Conservation (phyloP, 2,329 filamentous ascomycete genomes). For the Botryotinia convoluta region DNA sequence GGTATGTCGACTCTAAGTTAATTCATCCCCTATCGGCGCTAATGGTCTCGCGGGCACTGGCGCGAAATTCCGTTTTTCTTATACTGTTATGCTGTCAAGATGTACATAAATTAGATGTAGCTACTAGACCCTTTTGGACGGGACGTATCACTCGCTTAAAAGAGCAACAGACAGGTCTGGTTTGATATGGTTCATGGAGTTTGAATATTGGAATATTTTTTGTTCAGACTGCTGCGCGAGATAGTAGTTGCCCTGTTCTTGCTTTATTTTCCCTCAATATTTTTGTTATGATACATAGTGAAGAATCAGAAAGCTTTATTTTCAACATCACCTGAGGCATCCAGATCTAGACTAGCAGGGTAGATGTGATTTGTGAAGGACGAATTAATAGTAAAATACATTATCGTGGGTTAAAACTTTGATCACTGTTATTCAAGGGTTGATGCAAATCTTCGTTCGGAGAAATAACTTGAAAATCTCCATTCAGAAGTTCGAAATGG, state of each 20-base stretch:
- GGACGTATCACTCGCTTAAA: background rate
- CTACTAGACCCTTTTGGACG: background rate
- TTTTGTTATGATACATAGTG: background rate
- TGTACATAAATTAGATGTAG: background rate
- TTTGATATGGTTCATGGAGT: background rate
- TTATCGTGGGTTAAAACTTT: background rate
- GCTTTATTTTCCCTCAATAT: background rate
- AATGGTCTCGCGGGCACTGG: background rate
- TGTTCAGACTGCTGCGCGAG: background rate
- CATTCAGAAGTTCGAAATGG: background rate
- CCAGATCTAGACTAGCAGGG: background rate
- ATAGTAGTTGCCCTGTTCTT: background rate
- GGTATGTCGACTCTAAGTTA: rapidly evolving
- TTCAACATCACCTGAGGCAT: background rate
- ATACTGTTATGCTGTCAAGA: background rate
- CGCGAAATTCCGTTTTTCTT: background rate
- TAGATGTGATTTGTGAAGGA: no score
- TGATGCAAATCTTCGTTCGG: background rate
- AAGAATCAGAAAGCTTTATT: background rate
- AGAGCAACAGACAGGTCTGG: background rate
- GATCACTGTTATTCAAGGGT: background rate
- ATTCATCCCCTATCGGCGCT: background rate
- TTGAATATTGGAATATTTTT: background rate
- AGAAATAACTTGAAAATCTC: rapidly evolving
- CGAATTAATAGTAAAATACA: background rate